Evolutionary conservation across 2,329 filamentous ascomycete genomes (phyloP).

Genomic region (Daldinia eschscholtzii): DNA sequence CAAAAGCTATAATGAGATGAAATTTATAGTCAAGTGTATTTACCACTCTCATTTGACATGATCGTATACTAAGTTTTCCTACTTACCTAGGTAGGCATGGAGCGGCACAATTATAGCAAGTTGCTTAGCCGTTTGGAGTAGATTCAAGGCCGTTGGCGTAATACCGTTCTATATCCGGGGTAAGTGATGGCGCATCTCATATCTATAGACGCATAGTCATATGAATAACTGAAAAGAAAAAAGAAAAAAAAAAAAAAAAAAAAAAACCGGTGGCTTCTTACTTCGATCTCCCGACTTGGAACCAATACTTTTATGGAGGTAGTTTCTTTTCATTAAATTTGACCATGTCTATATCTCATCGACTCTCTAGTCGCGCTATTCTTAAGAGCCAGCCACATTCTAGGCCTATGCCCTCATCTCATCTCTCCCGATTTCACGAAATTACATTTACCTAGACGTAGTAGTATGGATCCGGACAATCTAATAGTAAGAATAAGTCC

Average conservation of each 20-base stretch:
- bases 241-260: no score
- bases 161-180: no score
- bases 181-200: no score
- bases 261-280: no score
- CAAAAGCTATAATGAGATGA: background rate
- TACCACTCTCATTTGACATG: background rate
- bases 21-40: background rate
- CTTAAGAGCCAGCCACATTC: background rate
- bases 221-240: no score
- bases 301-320: no score
- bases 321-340: no score
- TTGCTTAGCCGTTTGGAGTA: background rate
- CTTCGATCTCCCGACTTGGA: no score
- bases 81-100: no score
- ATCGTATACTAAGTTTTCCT: background rate
- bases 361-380: background rate
- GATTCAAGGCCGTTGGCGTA: no score
- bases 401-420: background rate
- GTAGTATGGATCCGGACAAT: background rate
- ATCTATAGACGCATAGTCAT: no score
- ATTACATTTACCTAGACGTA: background rate
- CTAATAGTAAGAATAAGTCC: background rate
- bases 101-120: background rate
- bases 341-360: background rate
- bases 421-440: background rate